Conservation (phyloP, 345 rosid species). For the Populus ilicifolia region DNA sequence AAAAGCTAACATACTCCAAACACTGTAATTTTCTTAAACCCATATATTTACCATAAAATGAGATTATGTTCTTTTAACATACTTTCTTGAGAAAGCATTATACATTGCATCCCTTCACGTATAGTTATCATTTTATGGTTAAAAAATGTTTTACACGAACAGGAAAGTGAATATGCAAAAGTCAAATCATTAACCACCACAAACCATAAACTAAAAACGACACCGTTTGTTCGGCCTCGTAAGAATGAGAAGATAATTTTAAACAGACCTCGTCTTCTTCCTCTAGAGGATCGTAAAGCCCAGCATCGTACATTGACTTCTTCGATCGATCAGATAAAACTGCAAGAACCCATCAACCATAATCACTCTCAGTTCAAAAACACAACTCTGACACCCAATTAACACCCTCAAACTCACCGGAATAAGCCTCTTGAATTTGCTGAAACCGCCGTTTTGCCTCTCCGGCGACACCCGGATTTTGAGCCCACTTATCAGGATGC, state of each 20-base stretch:
- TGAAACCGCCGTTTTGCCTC: constrained; percentile 86
- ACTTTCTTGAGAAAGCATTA: no score
- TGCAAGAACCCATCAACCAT: constrained; percentile 21
- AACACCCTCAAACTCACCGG: constrained; percentile 41
- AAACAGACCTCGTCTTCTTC: constrained; percentile 66
- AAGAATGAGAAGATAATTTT: neutral
- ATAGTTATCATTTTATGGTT: no score
- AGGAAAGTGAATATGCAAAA: neutral
- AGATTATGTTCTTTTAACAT: no score
- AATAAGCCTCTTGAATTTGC: constrained; percentile 88
- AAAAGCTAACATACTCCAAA: no score
- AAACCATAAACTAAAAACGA: neutral
- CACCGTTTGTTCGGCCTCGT: neutral
- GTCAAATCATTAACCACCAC: neutral
- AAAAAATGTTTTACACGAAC: no score
- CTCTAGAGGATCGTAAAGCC: constrained; percentile 67
- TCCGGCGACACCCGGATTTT: constrained; percentile 52
- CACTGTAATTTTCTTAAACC: no score
- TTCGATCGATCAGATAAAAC: constrained; percentile 63
- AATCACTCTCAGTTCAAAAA: neutral
- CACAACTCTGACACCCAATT: neutral
- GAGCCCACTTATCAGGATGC: constrained; percentile 78
- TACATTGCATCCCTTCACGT: no score
- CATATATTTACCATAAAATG: no score
- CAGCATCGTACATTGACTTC: constrained; percentile 76